Evolutionary conservation across 1,284 basidiomycete genomes (phyloP), one percentile per base, ranked within the genome.

Genomic region (Ceraceosorus bombacis): DNA sequence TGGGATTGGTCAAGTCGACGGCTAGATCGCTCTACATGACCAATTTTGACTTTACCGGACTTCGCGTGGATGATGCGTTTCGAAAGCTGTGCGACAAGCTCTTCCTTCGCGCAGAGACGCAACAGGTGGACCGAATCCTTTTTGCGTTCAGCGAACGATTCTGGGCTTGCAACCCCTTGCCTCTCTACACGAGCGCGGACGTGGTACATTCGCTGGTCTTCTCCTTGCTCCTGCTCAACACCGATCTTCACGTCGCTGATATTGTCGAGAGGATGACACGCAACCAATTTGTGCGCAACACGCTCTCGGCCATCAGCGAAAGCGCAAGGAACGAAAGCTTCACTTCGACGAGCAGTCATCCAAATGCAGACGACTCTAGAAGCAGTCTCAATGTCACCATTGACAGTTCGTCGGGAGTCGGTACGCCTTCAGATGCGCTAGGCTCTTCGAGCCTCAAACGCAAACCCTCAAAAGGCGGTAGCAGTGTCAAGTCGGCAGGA

Each of bases 121-220:
- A 98, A 76, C 93, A 97, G 79, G 87, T 99, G 46, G 95, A 98
- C 78, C 86, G 94, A 49, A 95, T 99, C 68, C 82, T 99, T 15
- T 89, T 89, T 67, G 87, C 87, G 63, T 97, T 98, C 72, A 89
- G 88, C 64, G 81, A 85, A 51, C 84, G 90, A 6, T 99, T 89
- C 79, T 92, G 86, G 83, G 86, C 91, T 55, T 92, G 90, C 77
- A 97, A 98, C 76, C 87, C 88, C 0, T 81, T 80, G 2, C 84
- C 85, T 36, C 74, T 90, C 6, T 93, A 88, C 77, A 89, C 89
- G 39, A 89, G 85, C 65, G 36, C 68, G 87, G 91, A 89, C 65
- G 85, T 95, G 65, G 88, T 98, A 8, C 94, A 98, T 71, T 88
- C 89, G 2, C 87, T 94, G 41, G 84, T 90, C 0, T 98, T 94